Base-by-base conservation (phyloP, 2,329 filamentous ascomycete genomes). In the Orbilia javanica region DNA sequence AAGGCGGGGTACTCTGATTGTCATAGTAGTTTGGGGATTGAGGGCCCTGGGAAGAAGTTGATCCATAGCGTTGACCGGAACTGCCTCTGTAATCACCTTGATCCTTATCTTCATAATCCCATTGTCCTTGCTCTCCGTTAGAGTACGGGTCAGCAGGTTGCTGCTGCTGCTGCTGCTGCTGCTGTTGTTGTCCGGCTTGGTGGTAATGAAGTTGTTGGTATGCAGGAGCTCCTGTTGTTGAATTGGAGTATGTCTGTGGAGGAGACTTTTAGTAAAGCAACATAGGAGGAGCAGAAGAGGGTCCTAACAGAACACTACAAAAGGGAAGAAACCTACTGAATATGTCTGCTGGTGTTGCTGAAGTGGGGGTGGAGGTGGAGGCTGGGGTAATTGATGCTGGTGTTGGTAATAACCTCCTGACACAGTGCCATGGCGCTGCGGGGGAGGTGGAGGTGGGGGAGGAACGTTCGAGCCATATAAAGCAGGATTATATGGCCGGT, bases 401-500 rank as follows among this genome's bases (percentile, higher is more conserved):
- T 66, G 67, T 18, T 67, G 67, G 10, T 78, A 64, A 31, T 70
- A 57, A 7, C 66, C 66, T n/a, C 74, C 74, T 22, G 74, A 52
- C 34, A 72, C 62, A 7, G 74, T 78, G 18, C 65, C 46, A 22
- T 78, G 74, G 15, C 74, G 70, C 53, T 78, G 74, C 20, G 74
- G 74, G 18, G 67, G 67, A 48, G 74, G 74, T 53, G 73, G 73
- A 42, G 74, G 74, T 22, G 74, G 74, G 1, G 74, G 72, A 31
- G 72, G 74, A 13, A 72, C 73, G n/a, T 62, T 72, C 27, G 69
- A 65, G 13, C 39, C 42, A 36, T 67, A 78, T 57, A 72, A 55
- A 20, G 74, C 74, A 15, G 74, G 74, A 66, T 78, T 78, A 39
- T 78, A 78, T 20, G 70, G 67, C 34, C 67, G 66, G 31, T 62